phyloP scores from a whole-genome alignment of 768 basidiomycete species.

The Cystobasidium tubakii region DNA sequence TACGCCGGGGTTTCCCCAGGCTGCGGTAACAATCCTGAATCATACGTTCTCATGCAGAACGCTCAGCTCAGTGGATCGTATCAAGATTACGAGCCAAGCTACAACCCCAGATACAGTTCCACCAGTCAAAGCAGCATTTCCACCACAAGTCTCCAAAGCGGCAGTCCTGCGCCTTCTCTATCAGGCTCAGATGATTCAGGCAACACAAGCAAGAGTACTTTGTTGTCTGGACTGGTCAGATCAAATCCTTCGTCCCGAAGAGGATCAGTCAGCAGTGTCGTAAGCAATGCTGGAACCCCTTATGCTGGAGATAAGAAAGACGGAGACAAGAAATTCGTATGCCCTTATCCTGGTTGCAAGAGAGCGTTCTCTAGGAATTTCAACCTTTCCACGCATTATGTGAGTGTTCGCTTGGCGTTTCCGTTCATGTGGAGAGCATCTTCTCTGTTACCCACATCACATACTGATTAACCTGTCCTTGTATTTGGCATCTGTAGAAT shows the following conservation, averaged over 20 bases:
- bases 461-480: too few relatives aligned
- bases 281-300: neutral
- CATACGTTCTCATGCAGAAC: too few relatives aligned
- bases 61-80: too few relatives aligned
- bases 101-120: neutral
- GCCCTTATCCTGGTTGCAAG: conserved; percentile 42
- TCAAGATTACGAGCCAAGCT: neutral
- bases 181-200: neutral
- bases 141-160: neutral
- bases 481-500: neutral
- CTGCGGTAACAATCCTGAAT: too few relatives aligned
- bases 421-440: too few relatives aligned
- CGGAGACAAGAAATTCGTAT: conserved; percentile 30
- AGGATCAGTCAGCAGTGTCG: neutral
- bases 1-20: too few relatives aligned
- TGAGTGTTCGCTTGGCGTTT: conserved; percentile 35
- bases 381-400: conserved; percentile 45
- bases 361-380: conserved; percentile 44
- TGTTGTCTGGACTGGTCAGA: neutral
- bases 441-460: too few relatives aligned
- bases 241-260: neutral
- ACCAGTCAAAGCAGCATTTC: neutral
- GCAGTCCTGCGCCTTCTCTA: neutral
- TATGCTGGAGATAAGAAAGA: neutral
- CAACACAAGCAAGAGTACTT: neutral